phyloP scores from a whole-genome alignment of 139 green algal genomes.

The Tetradesmus obliquus region DNA sequence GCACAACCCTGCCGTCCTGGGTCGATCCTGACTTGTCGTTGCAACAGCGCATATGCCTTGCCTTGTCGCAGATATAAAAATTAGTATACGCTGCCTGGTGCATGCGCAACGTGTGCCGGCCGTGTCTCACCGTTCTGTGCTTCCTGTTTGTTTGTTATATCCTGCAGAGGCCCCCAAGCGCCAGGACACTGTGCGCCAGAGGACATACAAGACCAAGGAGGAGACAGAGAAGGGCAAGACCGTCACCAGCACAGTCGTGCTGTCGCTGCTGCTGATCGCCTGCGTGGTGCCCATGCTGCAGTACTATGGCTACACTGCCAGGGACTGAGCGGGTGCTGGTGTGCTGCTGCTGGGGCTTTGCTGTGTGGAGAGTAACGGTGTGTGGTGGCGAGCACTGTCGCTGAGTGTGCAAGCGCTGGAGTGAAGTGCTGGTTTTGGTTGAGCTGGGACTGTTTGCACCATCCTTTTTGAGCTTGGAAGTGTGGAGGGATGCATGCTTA shows the following conservation, averaged over 20 bases:
- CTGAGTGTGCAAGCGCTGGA: background rate
- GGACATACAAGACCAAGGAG: constrained; percentile 93
- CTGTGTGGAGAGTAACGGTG: background rate
- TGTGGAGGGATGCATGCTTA: background rate
- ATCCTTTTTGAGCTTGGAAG: background rate
- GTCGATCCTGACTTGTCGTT: no score
- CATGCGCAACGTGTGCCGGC: no score
- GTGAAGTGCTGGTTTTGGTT: background rate
- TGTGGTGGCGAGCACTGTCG: background rate
- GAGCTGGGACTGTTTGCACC: background rate
- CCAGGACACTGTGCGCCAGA: constrained; percentile 64
- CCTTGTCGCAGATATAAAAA: no score
- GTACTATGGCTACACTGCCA: constrained; percentile 68
- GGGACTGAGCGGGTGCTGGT: constrained; percentile 8
- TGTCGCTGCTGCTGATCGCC: constrained; percentile 93
- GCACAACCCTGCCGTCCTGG: no score
- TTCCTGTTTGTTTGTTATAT: background rate
- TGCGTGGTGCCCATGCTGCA: constrained; percentile 97
- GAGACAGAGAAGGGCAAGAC: constrained; percentile 87
- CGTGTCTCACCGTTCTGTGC: background rate
- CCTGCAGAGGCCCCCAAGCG: constrained; percentile 62
- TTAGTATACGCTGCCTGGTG: no score
- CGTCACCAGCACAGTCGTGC: constrained; percentile 88
- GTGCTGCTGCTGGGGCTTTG: background rate
- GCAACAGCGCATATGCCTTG: no score